Percentiles rank a stretch among this genome's conserved stretches.
Evolutionary conservation across 371 early-diverging fungal species (phyloP).

Genomic region (Homolaphlyctis polyrhiza): DNA sequence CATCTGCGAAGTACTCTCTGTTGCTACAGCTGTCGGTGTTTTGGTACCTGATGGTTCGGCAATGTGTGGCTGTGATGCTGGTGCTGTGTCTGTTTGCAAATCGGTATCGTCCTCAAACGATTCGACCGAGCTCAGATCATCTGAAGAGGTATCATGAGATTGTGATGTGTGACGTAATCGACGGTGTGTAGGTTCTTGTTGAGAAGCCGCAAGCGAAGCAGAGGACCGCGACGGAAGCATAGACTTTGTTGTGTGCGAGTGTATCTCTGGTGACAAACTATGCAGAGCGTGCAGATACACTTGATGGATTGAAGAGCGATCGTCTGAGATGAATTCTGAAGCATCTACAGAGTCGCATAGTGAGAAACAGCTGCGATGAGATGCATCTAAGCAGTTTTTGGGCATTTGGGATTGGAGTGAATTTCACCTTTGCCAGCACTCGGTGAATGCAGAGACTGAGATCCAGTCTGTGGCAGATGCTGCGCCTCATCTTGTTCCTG

Average conservation of each 20-base stretch:
- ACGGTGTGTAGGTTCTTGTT: background rate
- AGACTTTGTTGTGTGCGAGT: too few species aligned
- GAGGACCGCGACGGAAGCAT: too few species aligned
- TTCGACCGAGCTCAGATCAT: background rate
- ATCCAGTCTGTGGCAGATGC: too few species aligned
- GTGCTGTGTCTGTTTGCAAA: too few species aligned
- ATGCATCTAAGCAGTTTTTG: too few species aligned
- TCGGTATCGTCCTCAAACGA: slow-evolving; percentile 4
- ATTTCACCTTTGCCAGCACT: too few species aligned
- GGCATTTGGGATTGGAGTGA: too few species aligned
- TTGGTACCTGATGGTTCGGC: background rate
- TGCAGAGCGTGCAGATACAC: background rate
- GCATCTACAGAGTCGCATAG: background rate
- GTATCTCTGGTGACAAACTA: background rate
- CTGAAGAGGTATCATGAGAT: too few species aligned
- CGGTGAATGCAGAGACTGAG: too few species aligned
- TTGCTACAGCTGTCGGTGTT: background rate
- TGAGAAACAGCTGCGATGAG: background rate
- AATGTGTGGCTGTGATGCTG: background rate
- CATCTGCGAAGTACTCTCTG: background rate
- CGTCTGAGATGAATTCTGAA: background rate
- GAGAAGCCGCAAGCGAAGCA: background rate
- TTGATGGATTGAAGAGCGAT: background rate
- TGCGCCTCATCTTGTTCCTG: slow-evolving; percentile 1
- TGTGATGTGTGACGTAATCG: too few species aligned